Percentiles rank a stretch among this genome's conserved stretches.
These are phyloP conservation scores for Lathyrus aphaca DNA, from an alignment of 306 rosid genomes.

Conservation along the genomic window DNA sequence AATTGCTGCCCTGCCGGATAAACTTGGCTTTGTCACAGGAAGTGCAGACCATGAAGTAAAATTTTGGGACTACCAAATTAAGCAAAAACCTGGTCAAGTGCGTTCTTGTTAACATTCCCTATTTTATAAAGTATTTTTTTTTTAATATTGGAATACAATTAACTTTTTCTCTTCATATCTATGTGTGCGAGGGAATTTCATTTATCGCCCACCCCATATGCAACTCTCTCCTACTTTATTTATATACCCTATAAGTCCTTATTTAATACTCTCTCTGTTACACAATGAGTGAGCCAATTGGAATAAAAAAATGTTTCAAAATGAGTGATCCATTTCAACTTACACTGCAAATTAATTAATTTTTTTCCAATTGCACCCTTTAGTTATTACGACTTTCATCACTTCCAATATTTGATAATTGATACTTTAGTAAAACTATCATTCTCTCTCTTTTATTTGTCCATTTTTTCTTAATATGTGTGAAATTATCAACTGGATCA, in stretches of 20 bases:
- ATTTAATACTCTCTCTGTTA: not conserved
- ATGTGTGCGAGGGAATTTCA: not conserved
- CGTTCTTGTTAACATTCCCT: slow-evolving; percentile 44
- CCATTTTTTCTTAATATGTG: too few relatives aligned
- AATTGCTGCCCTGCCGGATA: slow-evolving; percentile 72
- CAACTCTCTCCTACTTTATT: slow-evolving; percentile 2
- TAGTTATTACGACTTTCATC: too few relatives aligned
- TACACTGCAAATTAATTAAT: too few relatives aligned
- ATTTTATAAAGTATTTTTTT: not conserved
- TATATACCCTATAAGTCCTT: not conserved
- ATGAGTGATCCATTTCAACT: too few relatives aligned
- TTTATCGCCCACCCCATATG: not conserved
- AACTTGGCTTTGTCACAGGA: slow-evolving; percentile 84
- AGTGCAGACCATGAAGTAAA: slow-evolving; percentile 91
- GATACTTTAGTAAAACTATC: too few relatives aligned
- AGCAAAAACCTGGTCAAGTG: slow-evolving; percentile 78
- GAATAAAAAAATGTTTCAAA: too few relatives aligned
- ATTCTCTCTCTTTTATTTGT: too few relatives aligned
- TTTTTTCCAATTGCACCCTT: too few relatives aligned
- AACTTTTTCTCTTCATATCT: slow-evolving; percentile 16
- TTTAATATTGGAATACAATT: slow-evolving; percentile 1
- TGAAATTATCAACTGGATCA: too few relatives aligned
- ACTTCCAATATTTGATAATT: too few relatives aligned
- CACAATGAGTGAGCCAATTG: too few relatives aligned
- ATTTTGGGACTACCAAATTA: slow-evolving; percentile 83